Evolutionary conservation across 768 basidiomycete genomes (phyloP).

Genomic region (Phaeolepiota aurea): DNA sequence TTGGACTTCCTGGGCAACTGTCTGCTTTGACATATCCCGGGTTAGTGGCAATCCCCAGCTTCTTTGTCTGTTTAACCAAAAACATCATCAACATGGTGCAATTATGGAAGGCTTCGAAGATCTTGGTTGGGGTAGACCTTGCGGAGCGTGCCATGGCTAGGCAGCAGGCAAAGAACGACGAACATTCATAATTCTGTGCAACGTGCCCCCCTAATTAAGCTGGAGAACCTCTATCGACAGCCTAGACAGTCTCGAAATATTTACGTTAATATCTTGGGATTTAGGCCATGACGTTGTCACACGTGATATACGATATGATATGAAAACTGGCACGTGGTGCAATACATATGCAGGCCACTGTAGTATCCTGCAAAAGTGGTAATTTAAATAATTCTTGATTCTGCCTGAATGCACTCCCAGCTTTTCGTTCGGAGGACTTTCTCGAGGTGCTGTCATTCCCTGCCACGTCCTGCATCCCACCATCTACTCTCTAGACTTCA

Average conservation of each 20-base stretch:
- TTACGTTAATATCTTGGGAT: not conserved
- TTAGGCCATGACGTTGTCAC: too few relatives aligned
- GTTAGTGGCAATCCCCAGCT: conserved; percentile 51
- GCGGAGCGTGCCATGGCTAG: conserved; percentile 56
- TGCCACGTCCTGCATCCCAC: conserved; percentile 2
- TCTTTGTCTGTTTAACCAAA: conserved; percentile 69
- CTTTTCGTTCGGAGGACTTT: not conserved
- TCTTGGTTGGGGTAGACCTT: conserved; percentile 87
- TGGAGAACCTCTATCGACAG: not conserved
- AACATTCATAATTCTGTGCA: too few relatives aligned
- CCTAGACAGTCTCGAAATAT: not conserved
- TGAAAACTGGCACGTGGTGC: too few relatives aligned
- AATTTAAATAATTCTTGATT: conserved; percentile 5
- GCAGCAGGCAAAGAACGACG: conserved; percentile 9
- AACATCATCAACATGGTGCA: conserved; percentile 94
- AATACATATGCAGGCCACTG: too few relatives aligned
- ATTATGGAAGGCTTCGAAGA: conserved; percentile 96
- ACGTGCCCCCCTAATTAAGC: too few relatives aligned
- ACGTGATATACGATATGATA: too few relatives aligned
- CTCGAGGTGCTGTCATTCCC: conserved; percentile 15
- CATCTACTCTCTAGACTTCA: not conserved
- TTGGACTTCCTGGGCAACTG: conserved; percentile 34
- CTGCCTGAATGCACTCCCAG: not conserved
- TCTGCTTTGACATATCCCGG: conserved; percentile 66
- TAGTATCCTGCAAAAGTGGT: too few relatives aligned